Evolutionary conservation across 1,139 yeast species (phyloP).

Genomic region (Taiozyma sp.): DNA sequence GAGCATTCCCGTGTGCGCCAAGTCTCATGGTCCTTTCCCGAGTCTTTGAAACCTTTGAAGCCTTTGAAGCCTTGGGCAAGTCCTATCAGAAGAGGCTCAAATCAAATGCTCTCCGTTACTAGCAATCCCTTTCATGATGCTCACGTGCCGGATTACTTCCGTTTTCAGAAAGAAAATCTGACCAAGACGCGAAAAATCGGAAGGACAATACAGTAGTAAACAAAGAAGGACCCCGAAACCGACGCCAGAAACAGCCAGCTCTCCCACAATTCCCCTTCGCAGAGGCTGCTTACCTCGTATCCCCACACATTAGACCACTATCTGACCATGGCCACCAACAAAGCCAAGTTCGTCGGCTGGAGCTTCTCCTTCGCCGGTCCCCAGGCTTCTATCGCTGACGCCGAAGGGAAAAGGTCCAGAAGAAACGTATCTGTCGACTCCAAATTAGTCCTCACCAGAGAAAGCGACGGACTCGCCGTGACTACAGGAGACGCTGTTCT

Average conservation of each 20-base stretch:
- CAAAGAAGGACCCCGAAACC: not conserved
- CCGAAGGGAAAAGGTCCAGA: slow-evolving; percentile 8
- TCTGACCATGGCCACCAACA: slow-evolving; percentile 16
- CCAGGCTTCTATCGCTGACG: not conserved
- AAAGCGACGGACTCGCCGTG: slow-evolving; percentile 19
- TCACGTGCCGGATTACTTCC: not conserved
- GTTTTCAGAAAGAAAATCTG: not conserved
- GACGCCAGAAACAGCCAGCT: no score
- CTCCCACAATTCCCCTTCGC: not conserved
- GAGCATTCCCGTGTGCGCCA: not conserved
- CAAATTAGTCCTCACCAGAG: slow-evolving; percentile 15
- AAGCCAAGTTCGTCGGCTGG: slow-evolving; percentile 21
- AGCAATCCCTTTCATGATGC: not conserved
- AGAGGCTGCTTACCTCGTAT: not conserved
- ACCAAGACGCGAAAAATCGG: not conserved
- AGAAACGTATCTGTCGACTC: slow-evolving; percentile 10
- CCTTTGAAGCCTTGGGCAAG: no score
- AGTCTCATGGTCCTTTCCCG: not conserved
- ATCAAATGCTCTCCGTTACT: no score
- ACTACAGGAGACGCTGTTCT: slow-evolving; percentile 17
- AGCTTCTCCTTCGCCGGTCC: slow-evolving; percentile 11
- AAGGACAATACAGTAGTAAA: not conserved
- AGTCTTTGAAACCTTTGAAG: no score
- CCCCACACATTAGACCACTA: not conserved
- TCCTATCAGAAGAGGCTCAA: no score